Evolutionary conservation across 495 filamentous ascomycete species (phyloP).

Genomic region (Chaetomium cochliodes): DNA sequence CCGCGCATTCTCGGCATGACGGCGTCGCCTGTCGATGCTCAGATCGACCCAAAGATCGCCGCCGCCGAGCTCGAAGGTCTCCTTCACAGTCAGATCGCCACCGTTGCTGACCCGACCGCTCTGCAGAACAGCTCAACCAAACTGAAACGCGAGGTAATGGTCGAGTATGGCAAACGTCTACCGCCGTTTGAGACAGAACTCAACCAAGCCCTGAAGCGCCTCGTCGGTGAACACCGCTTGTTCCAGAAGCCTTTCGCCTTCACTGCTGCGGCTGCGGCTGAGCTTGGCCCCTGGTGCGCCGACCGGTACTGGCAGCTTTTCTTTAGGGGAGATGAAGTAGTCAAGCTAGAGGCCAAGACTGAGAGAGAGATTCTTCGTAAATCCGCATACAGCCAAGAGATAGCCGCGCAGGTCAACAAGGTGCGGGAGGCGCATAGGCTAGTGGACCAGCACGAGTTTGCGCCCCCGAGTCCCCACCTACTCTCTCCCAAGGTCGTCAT

Average conservation of each 20-base stretch:
- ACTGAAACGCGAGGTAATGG: conserved; percentile 58
- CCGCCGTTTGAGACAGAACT: conserved; percentile 63
- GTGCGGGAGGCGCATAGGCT: conserved; percentile 61
- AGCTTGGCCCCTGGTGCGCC: conserved; percentile 84
- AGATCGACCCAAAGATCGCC: conserved; percentile 64
- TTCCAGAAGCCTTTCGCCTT: conserved; percentile 62
- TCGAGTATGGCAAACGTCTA: conserved; percentile 55
- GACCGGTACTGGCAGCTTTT: conserved; percentile 75
- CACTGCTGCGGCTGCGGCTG: conserved; percentile 56
- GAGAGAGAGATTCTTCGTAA: conserved; percentile 43
- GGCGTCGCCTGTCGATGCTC: conserved; percentile 90
- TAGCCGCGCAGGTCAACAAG: conserved; percentile 51
- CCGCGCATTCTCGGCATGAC: conserved; percentile 97
- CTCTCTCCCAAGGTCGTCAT: conserved; percentile 73
- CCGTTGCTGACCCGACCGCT: conserved; percentile 64
- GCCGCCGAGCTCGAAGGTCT: conserved; percentile 76
- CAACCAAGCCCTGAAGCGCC: conserved; percentile 52
- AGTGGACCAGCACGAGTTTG: conserved; percentile 52
- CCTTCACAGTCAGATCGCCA: conserved; percentile 79
- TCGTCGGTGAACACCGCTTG: conserved; percentile 55
- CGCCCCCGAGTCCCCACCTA: conserved; percentile 42
- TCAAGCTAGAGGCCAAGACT: conserved; percentile 59
- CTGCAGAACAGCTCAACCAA: conserved; percentile 59
- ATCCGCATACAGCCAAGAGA: conserved; percentile 40
- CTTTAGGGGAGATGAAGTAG: conserved; percentile 62